Conservation (phyloP, 2,329 filamentous ascomycete species). For the Talaromyces atroroseus region DNA sequence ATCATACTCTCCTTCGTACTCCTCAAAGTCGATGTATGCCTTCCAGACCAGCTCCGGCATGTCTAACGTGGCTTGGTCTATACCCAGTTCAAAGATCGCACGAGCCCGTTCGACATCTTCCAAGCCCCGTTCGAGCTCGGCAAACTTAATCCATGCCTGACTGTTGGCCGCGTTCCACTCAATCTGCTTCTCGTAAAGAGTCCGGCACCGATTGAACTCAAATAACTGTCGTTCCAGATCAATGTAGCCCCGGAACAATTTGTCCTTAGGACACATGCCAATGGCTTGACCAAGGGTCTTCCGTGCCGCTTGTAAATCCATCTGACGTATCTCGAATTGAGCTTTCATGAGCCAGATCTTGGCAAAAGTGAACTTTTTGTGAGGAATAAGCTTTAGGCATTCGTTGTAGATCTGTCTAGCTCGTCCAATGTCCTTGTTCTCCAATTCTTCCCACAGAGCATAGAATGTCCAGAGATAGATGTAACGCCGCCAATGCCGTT, state of each 20-base stretch:
- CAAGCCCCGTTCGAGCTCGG: slow-evolving; percentile 83
- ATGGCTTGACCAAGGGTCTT: slow-evolving; percentile 88
- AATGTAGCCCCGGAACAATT: slow-evolving; percentile 88
- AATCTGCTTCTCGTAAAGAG: slow-evolving; percentile 87
- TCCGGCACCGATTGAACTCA: slow-evolving; percentile 87
- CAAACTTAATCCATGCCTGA: slow-evolving; percentile 94
- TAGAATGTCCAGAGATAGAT: slow-evolving; percentile 99
- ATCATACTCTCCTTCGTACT: slow-evolving; percentile 88
- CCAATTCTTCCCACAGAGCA: slow-evolving; percentile 88
- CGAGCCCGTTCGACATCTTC: slow-evolving; percentile 84
- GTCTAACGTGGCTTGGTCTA: slow-evolving; percentile 75
- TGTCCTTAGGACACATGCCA: slow-evolving; percentile 93
- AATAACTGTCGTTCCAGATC: slow-evolving; percentile 89
- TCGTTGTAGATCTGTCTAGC: slow-evolving; percentile 87
- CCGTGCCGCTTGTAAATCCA: slow-evolving; percentile 70
- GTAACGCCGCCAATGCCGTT: slow-evolving; percentile 94
- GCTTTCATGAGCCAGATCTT: slow-evolving; percentile 94
- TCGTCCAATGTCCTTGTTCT: slow-evolving; percentile 69
- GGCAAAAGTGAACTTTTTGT: slow-evolving; percentile 95
- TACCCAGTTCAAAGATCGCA: slow-evolving; percentile 86
- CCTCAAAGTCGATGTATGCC: slow-evolving; percentile 96
- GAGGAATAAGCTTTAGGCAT: slow-evolving; percentile 79
- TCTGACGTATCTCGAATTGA: slow-evolving; percentile 86
- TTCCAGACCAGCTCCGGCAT: slow-evolving; percentile 99
- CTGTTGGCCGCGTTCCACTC: slow-evolving; percentile 87